A percentile compares a stretch with the other conserved stretches of the same genome.
Conservation (phyloP, 106 monocot genomes). For the Phalaenopsis aphrodite region DNA sequence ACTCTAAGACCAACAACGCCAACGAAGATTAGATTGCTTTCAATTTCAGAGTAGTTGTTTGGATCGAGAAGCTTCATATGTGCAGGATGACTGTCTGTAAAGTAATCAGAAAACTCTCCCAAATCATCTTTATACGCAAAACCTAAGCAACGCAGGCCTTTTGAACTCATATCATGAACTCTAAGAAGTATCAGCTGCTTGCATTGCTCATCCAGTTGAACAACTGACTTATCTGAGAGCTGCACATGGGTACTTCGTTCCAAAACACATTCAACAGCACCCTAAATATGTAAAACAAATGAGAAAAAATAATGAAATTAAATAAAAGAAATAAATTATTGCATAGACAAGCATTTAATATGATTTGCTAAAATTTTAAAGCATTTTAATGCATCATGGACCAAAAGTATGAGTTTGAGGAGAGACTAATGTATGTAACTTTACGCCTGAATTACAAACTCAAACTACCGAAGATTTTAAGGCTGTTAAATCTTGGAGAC, state of each 20-base stretch:
- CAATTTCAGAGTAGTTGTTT: slow-evolving; percentile 47
- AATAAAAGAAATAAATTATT: too few species aligned
- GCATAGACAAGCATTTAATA: neutral
- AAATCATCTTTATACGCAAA: slow-evolving; percentile 68
- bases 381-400: too few species aligned
- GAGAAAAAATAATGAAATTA: neutral
- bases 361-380: neutral
- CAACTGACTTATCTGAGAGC: slow-evolving; percentile 56
- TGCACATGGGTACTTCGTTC: slow-evolving; percentile 42
- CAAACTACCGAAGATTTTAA: neutral
- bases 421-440: neutral
- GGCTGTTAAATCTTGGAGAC: too few species aligned
- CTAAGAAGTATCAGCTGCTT: slow-evolving; percentile 33
- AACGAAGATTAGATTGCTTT: slow-evolving; percentile 49
- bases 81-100: slow-evolving; percentile 40
- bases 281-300: slow-evolving; percentile 20
- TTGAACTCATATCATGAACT: slow-evolving; percentile 68
- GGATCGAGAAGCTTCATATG: slow-evolving; percentile 60
- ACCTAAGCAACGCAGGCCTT: slow-evolving; percentile 60
- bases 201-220: slow-evolving; percentile 31
- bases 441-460: too few species aligned
- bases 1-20: slow-evolving; percentile 56
- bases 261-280: slow-evolving; percentile 60
- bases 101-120: slow-evolving; percentile 56
- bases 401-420: too few species aligned